Percentiles rank a stretch among this genome's conserved stretches.
Conservation (phyloP, 2,329 filamentous ascomycete species). For the Triangularia verruculosa region DNA sequence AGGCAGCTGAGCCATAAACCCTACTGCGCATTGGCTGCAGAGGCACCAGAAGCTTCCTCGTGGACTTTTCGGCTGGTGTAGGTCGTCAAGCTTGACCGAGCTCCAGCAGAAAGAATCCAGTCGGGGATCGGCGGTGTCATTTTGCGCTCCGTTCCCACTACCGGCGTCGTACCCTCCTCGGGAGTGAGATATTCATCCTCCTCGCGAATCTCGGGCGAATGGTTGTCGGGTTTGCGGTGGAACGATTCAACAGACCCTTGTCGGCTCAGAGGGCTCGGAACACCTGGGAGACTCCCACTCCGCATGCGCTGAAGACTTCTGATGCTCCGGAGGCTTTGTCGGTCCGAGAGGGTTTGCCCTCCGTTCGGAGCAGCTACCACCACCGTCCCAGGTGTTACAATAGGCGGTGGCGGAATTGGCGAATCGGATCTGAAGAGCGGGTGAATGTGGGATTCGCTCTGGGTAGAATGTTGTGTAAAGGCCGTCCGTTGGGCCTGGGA, state of each 20-base stretch:
- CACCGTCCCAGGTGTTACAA: slow-evolving; percentile 65
- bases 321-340: slow-evolving; percentile 49
- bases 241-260: slow-evolving; percentile 51
- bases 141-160: slow-evolving; percentile 39
- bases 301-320: slow-evolving; percentile 51
- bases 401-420: slow-evolving; percentile 63
- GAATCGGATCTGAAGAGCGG: slow-evolving; percentile 74
- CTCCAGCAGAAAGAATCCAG: slow-evolving; percentile 56
- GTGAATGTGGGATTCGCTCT: slow-evolving; percentile 68
- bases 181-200: slow-evolving; percentile 25
- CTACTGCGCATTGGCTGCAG: slow-evolving; percentile 4
- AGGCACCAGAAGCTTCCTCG: slow-evolving; percentile 21
- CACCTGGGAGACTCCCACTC: slow-evolving; percentile 51
- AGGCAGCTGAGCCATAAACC: neutral
- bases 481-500: slow-evolving; percentile 32
- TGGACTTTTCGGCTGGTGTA: slow-evolving; percentile 42
- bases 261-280: slow-evolving; percentile 48
- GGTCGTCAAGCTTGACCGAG: slow-evolving; percentile 47
- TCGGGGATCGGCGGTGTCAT: slow-evolving; percentile 61
- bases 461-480: slow-evolving; percentile 37
- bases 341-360: slow-evolving; percentile 60
- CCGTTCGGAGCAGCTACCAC: slow-evolving; percentile 68
- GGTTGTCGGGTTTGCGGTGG: slow-evolving; percentile 24
- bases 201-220: slow-evolving; percentile 28
- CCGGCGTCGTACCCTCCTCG: slow-evolving; percentile 25